phyloP scores from a whole-genome alignment of 2,329 filamentous ascomycete species.

The Raffaelea deltoideospora region DNA sequence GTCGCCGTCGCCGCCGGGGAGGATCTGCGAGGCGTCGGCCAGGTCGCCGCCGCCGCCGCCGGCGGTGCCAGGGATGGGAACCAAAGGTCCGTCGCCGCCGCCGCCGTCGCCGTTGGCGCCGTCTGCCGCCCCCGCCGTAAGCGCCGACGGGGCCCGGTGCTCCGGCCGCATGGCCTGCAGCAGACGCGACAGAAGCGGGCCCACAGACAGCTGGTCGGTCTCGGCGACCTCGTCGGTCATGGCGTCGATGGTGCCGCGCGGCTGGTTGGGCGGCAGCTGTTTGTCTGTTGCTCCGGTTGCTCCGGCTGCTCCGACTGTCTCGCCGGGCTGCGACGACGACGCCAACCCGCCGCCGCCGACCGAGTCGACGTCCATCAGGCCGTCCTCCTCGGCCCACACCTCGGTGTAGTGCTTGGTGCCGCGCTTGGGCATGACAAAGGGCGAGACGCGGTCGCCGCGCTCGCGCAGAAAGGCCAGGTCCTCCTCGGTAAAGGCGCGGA shows the following conservation, averaged over 20 bases:
- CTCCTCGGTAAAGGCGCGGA: constrained; percentile 79
- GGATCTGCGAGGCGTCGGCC: constrained; percentile 14
- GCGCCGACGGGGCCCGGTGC: constrained; percentile 35
- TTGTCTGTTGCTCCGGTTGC: too few species aligned
- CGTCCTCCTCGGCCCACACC: constrained; percentile 89
- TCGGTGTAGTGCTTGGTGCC: constrained; percentile 79
- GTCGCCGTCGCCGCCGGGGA: constrained; percentile 20
- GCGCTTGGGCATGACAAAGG: constrained; percentile 74
- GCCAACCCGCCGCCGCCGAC: constrained; percentile 26
- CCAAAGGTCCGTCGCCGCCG: constrained; percentile 42
- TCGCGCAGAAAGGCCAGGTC: constrained; percentile 88
- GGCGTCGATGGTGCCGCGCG: constrained; percentile 72
- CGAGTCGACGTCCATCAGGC: constrained; percentile 57
- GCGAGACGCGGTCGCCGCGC: constrained; percentile 65
- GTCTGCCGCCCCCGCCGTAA: constrained; percentile 33
- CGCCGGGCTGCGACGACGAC: not conserved
- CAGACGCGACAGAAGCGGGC: constrained; percentile 70
- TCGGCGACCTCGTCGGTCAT: constrained; percentile 78
- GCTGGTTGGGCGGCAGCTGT: constrained; percentile 61
- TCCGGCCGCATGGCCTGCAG: constrained; percentile 72
- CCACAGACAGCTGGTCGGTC: constrained; percentile 77
- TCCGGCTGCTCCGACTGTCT: not conserved
- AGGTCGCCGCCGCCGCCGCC: constrained; percentile 32
- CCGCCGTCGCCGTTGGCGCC: constrained; percentile 7
- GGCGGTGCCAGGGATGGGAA: constrained; percentile 36